Conservation (phyloP, 495 filamentous ascomycete genomes). For the Hypoxylon trugodes region DNA sequence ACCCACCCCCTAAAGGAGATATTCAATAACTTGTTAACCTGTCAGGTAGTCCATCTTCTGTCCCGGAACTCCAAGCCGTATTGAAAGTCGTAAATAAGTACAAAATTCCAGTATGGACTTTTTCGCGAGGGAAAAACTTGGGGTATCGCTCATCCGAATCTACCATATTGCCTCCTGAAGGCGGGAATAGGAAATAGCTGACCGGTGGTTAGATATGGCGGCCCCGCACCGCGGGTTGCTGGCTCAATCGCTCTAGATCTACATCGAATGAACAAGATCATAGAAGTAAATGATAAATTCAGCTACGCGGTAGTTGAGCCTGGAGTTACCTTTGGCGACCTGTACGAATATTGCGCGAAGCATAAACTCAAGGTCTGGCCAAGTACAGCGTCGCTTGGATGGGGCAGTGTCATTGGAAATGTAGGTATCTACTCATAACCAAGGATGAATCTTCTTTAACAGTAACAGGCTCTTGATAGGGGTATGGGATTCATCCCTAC, state of each 20-base stretch:
- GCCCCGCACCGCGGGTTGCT: conserved; percentile 60
- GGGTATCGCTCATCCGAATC: conserved; percentile 34
- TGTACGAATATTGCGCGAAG: conserved; percentile 60
- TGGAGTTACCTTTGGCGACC: conserved; percentile 62
- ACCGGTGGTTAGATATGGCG: conserved; percentile 58
- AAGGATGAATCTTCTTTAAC: neutral
- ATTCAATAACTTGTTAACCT: neutral
- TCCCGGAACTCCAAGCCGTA: conserved; percentile 49
- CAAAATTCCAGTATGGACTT: conserved; percentile 55
- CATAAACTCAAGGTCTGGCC: conserved; percentile 62
- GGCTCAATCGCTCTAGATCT: conserved; percentile 65
- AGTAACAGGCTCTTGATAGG: conserved; percentile 49
- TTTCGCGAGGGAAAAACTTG: conserved; percentile 61
- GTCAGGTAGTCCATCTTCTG: conserved; percentile 39
- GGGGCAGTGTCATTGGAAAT: conserved; percentile 66
- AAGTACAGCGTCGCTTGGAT: conserved; percentile 63
- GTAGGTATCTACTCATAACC: conserved; percentile 29
- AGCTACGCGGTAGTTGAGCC: conserved; percentile 64
- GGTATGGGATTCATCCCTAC: conserved; percentile 57
- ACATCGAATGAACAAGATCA: conserved; percentile 62
- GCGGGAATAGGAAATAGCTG: conserved; percentile 6
- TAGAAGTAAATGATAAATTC: conserved; percentile 64
- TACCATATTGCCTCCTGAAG: neutral
- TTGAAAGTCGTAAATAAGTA: conserved; percentile 50
- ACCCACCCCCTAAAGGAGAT: neutral